Evolutionary conservation across 257 asterid genomes (phyloP).

Genomic region (Nicotiana tomentosiformis): DNA sequence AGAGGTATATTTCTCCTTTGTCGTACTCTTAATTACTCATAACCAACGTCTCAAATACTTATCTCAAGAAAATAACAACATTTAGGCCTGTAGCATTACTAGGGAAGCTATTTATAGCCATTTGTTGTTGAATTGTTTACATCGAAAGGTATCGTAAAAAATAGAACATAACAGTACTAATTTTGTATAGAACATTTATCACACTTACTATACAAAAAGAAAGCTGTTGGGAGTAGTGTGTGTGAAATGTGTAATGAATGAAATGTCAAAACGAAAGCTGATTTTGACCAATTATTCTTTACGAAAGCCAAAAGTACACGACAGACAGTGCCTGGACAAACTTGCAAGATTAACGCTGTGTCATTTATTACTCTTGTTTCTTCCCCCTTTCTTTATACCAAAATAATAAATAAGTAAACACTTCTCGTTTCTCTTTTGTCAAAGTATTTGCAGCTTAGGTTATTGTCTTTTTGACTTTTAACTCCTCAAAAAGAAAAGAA

Average conservation of each 20-base stretch:
- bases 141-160: neutral
- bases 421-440: neutral
- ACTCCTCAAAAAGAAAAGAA: neutral
- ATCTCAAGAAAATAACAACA: neutral
- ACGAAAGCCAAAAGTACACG: constrained; percentile 6
- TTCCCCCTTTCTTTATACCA: neutral
- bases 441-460: constrained; percentile 1
- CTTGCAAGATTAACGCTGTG: neutral
- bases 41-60: neutral
- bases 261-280: neutral
- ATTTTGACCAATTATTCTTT: constrained; percentile 1
- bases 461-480: neutral
- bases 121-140: constrained; percentile 4
- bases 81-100: neutral
- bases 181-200: neutral
- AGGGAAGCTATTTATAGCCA: neutral
- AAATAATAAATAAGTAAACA: neutral
- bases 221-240: neutral
- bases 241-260: neutral
- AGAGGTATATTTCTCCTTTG: too few species aligned
- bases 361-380: neutral
- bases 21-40: neutral
- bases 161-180: neutral
- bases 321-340: constrained; percentile 13
- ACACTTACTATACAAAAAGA: neutral